Percentiles rank a stretch among this genome's conserved stretches.
These are phyloP conservation scores for Phoma sp. DNA, from an alignment of 2,329 filamentous ascomycete genomes.

Conservation along the genomic window DNA sequence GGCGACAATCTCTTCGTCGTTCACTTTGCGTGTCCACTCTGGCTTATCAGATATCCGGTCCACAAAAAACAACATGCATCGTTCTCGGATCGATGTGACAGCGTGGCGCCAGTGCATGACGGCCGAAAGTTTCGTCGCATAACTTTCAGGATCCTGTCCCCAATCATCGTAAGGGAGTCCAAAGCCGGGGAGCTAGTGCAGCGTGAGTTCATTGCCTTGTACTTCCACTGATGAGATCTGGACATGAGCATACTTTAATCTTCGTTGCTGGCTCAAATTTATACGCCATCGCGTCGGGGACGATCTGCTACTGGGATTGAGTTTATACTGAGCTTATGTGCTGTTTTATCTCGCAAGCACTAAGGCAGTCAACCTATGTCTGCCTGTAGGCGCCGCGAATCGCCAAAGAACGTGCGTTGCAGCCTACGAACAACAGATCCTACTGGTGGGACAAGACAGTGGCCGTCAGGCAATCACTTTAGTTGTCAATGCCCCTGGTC, in stretches of 20 bases:
- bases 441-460: neutral
- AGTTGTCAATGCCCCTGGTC: neutral
- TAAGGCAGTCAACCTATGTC: neutral
- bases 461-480: neutral
- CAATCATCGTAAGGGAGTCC: slow-evolving; percentile 4
- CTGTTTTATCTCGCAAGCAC: neutral
- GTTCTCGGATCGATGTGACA: slow-evolving; percentile 43
- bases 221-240: neutral
- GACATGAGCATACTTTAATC: neutral
- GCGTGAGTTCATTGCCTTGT: slow-evolving; percentile 38
- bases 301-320: neutral
- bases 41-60: slow-evolving; percentile 49
- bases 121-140: slow-evolving; percentile 3
- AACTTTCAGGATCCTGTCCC: neutral
- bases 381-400: neutral
- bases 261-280: neutral
- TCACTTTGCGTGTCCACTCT: slow-evolving; percentile 49
- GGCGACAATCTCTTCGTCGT: slow-evolving; percentile 35
- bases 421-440: neutral
- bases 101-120: slow-evolving; percentile 3
- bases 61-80: slow-evolving; percentile 47
- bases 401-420: neutral
- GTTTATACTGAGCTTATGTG: neutral
- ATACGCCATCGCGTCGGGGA: neutral
- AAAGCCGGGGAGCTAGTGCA: slow-evolving; percentile 9